Percentiles rank a stretch among this genome's conserved stretches.
Evolutionary conservation across 2,329 filamentous ascomycete genomes (phyloP).

Genomic region (Neonectria punicea): DNA sequence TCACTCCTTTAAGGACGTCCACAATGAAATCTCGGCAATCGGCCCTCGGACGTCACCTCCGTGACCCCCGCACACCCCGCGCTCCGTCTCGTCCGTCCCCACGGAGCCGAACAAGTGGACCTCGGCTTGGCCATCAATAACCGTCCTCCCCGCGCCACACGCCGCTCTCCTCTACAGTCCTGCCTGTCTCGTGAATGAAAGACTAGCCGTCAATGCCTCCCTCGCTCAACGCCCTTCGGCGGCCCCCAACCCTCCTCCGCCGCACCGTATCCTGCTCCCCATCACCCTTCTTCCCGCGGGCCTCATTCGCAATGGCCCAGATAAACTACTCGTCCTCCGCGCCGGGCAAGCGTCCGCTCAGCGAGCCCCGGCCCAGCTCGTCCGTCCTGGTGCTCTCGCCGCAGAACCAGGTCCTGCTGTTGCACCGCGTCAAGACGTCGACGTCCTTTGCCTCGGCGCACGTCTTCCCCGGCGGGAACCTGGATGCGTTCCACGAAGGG

Average conservation of each 20-base stretch:
- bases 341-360: conserved; percentile 40
- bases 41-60: conserved; percentile 5
- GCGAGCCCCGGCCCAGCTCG: conserved; percentile 71
- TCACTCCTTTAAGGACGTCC: no score
- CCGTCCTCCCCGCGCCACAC: conserved; percentile 13
- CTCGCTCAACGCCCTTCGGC: conserved; percentile 25
- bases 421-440: conserved; percentile 86
- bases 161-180: conserved; percentile 19
- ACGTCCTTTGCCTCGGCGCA: conserved; percentile 90
- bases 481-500: conserved; percentile 82
- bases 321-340: conserved; percentile 25
- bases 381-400: conserved; percentile 89
- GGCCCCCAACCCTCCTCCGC: conserved; percentile 20
- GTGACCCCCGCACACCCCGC: conserved; percentile 13
- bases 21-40: neutral
- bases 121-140: conserved; percentile 32
- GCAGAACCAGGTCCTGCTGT: conserved; percentile 85
- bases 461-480: conserved; percentile 92
- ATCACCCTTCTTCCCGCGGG: neutral
- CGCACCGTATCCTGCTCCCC: conserved; percentile 4
- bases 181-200: neutral
- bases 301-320: conserved; percentile 27
- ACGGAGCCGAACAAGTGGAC: conserved; percentile 31
- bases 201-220: conserved; percentile 30
- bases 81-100: conserved; percentile 16